phyloP scores from a whole-genome alignment of 352 stramenopile genomes.

The Saprolegnia diclina region DNA sequence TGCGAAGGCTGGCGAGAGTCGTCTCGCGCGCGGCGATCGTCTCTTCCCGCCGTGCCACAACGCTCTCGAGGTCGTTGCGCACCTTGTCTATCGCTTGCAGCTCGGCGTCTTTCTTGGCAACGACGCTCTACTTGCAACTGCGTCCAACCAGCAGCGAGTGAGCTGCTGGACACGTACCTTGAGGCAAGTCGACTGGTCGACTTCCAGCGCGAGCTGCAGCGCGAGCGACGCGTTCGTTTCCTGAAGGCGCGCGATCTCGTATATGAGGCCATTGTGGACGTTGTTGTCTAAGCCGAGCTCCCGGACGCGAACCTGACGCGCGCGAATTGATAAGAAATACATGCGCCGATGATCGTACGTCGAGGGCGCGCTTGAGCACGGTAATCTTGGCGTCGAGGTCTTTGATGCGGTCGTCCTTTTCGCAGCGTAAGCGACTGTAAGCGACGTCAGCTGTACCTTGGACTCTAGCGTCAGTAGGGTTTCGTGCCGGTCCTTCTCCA shows the following conservation, averaged over 20 bases:
- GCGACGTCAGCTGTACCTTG: slow-evolving; percentile 6
- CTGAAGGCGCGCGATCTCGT: slow-evolving; percentile 67
- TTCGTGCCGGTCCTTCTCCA: slow-evolving; percentile 36
- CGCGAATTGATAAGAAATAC: neutral
- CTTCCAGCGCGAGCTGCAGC: slow-evolving; percentile 54
- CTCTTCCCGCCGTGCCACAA: neutral
- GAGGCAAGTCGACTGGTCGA: slow-evolving; percentile 1
- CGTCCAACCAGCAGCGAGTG: neutral
- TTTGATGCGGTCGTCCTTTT: slow-evolving; percentile 34
- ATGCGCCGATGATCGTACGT: slow-evolving; percentile 30
- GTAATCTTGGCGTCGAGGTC: slow-evolving; percentile 46
- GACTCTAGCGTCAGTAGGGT: slow-evolving; percentile 30
- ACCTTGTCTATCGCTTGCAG: neutral
- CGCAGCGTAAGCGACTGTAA: neutral
- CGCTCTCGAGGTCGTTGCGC: neutral
- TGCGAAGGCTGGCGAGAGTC: slow-evolving; percentile 27
- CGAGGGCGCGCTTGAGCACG: slow-evolving; percentile 67
- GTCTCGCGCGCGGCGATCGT: slow-evolving; percentile 26
- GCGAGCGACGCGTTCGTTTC: slow-evolving; percentile 56
- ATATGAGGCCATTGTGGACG: slow-evolving; percentile 65
- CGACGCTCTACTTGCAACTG: neutral
- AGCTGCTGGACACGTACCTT: slow-evolving; percentile 1
- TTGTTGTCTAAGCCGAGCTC: slow-evolving; percentile 59
- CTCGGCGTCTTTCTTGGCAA: slow-evolving; percentile 13
- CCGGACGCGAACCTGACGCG: slow-evolving; percentile 39